These are phyloP conservation scores for Raphanus raphanistrum DNA, from an alignment of 345 rosid genomes.

Conservation along the genomic window DNA sequence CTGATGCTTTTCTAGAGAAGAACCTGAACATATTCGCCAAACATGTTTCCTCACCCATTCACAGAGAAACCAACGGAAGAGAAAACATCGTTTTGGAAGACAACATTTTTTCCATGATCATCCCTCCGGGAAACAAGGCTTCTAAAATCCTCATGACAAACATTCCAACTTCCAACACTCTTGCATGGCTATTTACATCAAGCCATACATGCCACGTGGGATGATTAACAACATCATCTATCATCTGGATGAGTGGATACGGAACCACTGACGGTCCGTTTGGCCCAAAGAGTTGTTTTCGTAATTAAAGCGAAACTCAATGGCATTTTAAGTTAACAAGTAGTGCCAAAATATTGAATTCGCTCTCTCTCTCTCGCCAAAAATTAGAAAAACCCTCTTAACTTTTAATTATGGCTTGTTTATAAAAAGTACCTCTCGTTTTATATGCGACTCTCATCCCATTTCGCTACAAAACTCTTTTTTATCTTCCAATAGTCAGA, in stretches of 20 bases:
- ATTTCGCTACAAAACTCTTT: neutral
- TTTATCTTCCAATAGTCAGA: neutral
- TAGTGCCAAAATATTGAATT: slow-evolving; percentile 32
- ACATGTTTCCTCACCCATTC: too few relatives aligned
- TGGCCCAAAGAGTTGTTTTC: neutral
- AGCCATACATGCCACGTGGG: slow-evolving; percentile 29
- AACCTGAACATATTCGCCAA: too few relatives aligned
- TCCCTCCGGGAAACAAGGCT: too few relatives aligned
- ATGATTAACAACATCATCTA: neutral
- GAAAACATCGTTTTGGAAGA: too few relatives aligned
- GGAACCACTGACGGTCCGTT: slow-evolving; percentile 14
- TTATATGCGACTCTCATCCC: neutral
- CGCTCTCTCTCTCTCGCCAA: slow-evolving; percentile 4
- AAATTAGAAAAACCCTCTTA: neutral
- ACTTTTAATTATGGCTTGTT: neutral
- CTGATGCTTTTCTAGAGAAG: too few relatives aligned
- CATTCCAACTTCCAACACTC: too few relatives aligned
- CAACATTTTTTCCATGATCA: too few relatives aligned
- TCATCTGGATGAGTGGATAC: neutral
- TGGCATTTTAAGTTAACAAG: neutral
- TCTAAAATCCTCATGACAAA: too few relatives aligned
- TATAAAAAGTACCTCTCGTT: slow-evolving; percentile 15
- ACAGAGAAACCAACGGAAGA: too few relatives aligned
- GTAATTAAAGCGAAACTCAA: too few relatives aligned
- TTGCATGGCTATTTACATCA: neutral